Base-by-base conservation (phyloP, 2,329 filamentous ascomycete species). In the Pseudocercospora macadamiae region DNA sequence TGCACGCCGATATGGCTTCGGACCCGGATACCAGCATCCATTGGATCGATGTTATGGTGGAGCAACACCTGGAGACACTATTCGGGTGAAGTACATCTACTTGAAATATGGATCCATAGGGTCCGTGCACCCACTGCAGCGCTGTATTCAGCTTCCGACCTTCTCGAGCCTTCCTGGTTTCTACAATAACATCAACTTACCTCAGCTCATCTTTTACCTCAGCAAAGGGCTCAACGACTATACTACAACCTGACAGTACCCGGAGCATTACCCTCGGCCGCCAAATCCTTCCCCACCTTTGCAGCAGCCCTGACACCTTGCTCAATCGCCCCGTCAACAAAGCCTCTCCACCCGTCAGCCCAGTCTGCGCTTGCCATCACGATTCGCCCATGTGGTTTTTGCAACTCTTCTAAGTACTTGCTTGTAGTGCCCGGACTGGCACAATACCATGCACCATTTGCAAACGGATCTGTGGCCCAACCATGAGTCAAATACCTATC, bases 221-320 rank as follows among this genome's bases (percentile, higher is more conserved):
- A n/a, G n/a, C n/a, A n/a, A n/a, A n/a, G n/a, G n/a, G n/a, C n/a
- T n/a, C n/a, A n/a, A n/a, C n/a, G n/a, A n/a, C n/a, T n/a, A n/a
- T n/a, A n/a, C n/a, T n/a, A n/a, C n/a, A n/a, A n/a, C n/a, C n/a
- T n/a, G n/a, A n/a, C n/a, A n/a, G n/a, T n/a, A 21, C 21, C 12
- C 6, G 36, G 19, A 18, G n/a, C 10, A n/a, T n/a, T 18, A 8
- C 12, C 6, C 12, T 18, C 36, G 6, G 36, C n/a, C 5, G 36
- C 12, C 12, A 37, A 8, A 37, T 37, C 28, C 18, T 21, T 26
- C 7, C 23, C 69, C 82, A 87, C 65, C 84, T 67, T 26, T 14
- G 32, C n/a, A 12, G 57, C 65, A 51, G 60, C 64, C 19, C 37
- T 30, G 4, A 58, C 58, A 5, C 73, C 72, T 19, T 65, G 59